These are phyloP conservation scores for Bruguiera hainesii DNA, from an alignment of 441 rosid genomes.

Conservation along the genomic window DNA sequence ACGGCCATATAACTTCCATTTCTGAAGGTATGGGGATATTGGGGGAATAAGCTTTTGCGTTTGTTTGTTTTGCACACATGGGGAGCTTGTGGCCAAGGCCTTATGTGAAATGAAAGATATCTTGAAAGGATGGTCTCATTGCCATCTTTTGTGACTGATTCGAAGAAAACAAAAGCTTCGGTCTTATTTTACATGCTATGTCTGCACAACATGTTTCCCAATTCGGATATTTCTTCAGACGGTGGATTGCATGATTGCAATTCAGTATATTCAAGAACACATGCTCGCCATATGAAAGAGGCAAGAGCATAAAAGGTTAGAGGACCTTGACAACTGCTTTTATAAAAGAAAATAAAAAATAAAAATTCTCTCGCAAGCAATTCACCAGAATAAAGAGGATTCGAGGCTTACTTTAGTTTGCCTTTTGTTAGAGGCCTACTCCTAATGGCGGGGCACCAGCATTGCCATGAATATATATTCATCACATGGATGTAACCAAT, in stretches of 20 bases:
- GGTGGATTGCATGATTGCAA: background rate
- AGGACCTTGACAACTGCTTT: background rate
- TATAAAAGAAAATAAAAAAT: too few relatives aligned
- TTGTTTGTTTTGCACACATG: background rate
- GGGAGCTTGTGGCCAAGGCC: background rate
- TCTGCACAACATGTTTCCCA: background rate
- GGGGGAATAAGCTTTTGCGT: background rate
- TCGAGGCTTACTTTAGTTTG: background rate
- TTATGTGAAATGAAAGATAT: conserved; percentile 7
- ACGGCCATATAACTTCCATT: conserved; percentile 9
- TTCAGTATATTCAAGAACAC: conserved; percentile 3
- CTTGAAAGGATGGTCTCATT: too few relatives aligned
- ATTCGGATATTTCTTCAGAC: background rate
- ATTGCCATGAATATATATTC: background rate
- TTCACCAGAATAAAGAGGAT: background rate
- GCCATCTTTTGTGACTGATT: too few relatives aligned
- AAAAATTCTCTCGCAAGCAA: background rate
- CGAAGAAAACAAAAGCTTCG: too few relatives aligned
- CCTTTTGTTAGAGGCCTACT: background rate
- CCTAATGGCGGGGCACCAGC: background rate
- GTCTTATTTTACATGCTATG: too few relatives aligned
- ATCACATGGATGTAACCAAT: background rate
- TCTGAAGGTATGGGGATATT: background rate
- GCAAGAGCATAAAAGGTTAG: background rate
- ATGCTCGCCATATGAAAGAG: background rate